These are phyloP conservation scores for Mycotypha africana DNA, from an alignment of 371 early-diverging fungal genomes.

Conservation along the genomic window DNA sequence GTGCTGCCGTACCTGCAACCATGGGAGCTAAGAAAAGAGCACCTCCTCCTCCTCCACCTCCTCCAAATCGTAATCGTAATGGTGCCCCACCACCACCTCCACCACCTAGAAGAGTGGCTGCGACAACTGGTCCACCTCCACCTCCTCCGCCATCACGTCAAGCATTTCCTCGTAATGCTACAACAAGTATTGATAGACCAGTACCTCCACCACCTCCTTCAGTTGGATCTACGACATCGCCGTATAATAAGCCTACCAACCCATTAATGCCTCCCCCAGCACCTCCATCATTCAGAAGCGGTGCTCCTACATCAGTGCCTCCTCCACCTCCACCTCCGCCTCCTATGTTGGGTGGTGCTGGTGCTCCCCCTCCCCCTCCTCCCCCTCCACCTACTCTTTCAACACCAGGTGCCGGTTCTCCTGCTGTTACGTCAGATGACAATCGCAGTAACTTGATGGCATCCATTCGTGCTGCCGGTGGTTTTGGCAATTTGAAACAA, in stretches of 20 bases:
- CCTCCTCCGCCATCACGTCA: constrained; percentile 5
- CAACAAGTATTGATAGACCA: no score
- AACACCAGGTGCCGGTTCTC: neutral
- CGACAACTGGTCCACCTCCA: constrained; percentile 12
- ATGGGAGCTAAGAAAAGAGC: constrained; percentile 11
- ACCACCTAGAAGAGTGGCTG: constrained; percentile 11
- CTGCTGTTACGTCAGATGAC: constrained; percentile 5
- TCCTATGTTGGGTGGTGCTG: neutral
- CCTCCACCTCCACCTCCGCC: constrained; percentile 18
- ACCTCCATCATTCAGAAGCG: constrained; percentile 6
- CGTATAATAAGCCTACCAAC: constrained; percentile 2
- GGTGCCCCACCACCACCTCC: constrained; percentile 11
- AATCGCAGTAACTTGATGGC: constrained; percentile 30
- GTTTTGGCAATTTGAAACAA: constrained; percentile 31
- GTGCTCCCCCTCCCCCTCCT: constrained; percentile 6
- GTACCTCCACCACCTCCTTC: constrained; percentile 35
- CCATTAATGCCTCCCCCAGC: constrained; percentile 15
- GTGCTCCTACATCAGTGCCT: constrained; percentile 7
- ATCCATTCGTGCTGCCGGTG: constrained; percentile 41
- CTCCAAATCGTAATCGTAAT: constrained; percentile 11
- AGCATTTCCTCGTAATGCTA: constrained; percentile 13
- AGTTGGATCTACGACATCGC: constrained; percentile 8
- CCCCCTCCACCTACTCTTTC: neutral
- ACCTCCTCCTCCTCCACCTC: constrained; percentile 29
- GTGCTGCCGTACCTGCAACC: constrained; percentile 9